Evolutionary conservation across 805 yeast genomes (phyloP).

Genomic region (Sungouiella thailandica): DNA sequence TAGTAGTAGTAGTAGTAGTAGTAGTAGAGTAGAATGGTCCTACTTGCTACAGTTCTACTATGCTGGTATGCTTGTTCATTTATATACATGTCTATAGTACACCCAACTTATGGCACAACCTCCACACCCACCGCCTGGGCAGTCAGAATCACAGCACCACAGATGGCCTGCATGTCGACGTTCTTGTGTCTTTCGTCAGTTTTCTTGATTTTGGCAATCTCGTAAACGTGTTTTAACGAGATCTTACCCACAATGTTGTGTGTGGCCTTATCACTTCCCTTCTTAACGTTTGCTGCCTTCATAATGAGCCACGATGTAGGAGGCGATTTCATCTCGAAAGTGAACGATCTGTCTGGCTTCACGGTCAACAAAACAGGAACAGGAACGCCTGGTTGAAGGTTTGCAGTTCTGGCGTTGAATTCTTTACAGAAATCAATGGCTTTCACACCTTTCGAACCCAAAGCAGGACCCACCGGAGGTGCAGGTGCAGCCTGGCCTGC

Average conservation of each 20-base stretch:
- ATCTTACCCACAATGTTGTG: slow-evolving; percentile 57
- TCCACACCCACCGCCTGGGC: slow-evolving; percentile 88
- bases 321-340: slow-evolving; percentile 85
- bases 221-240: slow-evolving; percentile 86
- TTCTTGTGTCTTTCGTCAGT: slow-evolving; percentile 75
- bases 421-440: slow-evolving; percentile 98
- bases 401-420: slow-evolving; percentile 94
- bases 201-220: slow-evolving; percentile 90
- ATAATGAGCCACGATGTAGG: slow-evolving; percentile 82
- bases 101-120: slow-evolving; percentile 53
- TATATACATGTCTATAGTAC: slow-evolving; percentile 7
- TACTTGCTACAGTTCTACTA: too few relatives aligned
- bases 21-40: too few relatives aligned
- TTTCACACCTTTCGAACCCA: slow-evolving; percentile 97
- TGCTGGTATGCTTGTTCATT: too few relatives aligned
- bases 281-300: slow-evolving; percentile 73
- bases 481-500: slow-evolving; percentile 99
- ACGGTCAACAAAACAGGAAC: slow-evolving; percentile 82
- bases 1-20: too few relatives aligned
- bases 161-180: slow-evolving; percentile 67
- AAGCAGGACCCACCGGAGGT: slow-evolving; percentile 98
- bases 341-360: slow-evolving; percentile 86
- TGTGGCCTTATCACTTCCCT: slow-evolving; percentile 73
- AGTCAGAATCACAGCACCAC: slow-evolving; percentile 77
- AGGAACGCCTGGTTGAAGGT: slow-evolving; percentile 80